These are phyloP conservation scores for Verbascum thapsus DNA, from an alignment of 257 asterid genomes.

Conservation along the genomic window DNA sequence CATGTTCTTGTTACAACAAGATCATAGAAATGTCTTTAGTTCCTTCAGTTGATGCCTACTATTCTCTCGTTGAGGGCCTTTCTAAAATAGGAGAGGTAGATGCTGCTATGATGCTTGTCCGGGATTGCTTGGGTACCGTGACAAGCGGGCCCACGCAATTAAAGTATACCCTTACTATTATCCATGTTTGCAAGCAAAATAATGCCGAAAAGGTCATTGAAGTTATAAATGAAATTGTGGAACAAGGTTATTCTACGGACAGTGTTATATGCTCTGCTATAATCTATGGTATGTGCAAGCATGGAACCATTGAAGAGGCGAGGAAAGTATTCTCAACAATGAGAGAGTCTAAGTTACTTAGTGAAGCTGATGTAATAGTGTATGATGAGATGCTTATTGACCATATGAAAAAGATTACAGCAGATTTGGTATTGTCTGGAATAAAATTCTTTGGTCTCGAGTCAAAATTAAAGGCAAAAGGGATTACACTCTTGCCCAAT, in stretches of 20 bases:
- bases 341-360: slow-evolving; percentile 53
- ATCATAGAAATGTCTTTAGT: slow-evolving; percentile 53
- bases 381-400: slow-evolving; percentile 83
- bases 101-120: slow-evolving; percentile 73
- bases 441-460: slow-evolving; percentile 88
- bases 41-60: slow-evolving; percentile 70
- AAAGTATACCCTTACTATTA: slow-evolving; percentile 67
- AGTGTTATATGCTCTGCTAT: slow-evolving; percentile 52
- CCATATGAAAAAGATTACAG: slow-evolving; percentile 85
- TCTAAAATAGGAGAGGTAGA: slow-evolving; percentile 69
- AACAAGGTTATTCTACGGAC: slow-evolving; percentile 54
- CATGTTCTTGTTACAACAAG: slow-evolving; percentile 69
- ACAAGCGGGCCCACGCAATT: slow-evolving; percentile 74
- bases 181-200: slow-evolving; percentile 72
- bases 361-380: slow-evolving; percentile 69
- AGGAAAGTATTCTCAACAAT: slow-evolving; percentile 57
- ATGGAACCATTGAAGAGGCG: slow-evolving; percentile 86
- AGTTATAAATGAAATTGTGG: slow-evolving; percentile 72
- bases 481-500: slow-evolving; percentile 53
- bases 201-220: slow-evolving; percentile 62
- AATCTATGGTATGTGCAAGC: slow-evolving; percentile 78
- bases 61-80: slow-evolving; percentile 67
- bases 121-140: slow-evolving; percentile 75
- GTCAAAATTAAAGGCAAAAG: slow-evolving; percentile 64
- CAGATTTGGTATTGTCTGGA: slow-evolving; percentile 79